These are phyloP conservation scores for Isabelozyma rhagii DNA, from an alignment of 805 yeast genomes.

Conservation along the genomic window DNA sequence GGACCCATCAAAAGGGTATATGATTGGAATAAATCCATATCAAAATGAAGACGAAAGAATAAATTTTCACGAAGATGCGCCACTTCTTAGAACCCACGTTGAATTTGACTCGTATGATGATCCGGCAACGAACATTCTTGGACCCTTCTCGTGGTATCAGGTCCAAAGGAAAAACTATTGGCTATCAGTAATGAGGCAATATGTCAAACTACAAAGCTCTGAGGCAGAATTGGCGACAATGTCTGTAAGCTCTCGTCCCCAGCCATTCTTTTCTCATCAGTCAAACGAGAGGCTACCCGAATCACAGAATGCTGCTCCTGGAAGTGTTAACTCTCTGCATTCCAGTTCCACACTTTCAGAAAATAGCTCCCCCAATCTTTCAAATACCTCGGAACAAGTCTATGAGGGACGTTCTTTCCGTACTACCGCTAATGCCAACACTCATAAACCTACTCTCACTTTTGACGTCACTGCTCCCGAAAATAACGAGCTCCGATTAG, in stretches of 20 bases:
- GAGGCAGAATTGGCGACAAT: neutral
- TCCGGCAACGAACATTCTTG: constrained; percentile 6
- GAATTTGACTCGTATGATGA: neutral
- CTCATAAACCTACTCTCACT: neutral
- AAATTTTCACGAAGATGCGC: constrained; percentile 3
- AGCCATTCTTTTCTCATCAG: neutral
- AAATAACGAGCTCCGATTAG: constrained; percentile 27
- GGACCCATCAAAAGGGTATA: neutral
- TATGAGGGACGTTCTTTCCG: neutral
- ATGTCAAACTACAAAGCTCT: neutral
- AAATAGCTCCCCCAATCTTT: neutral
- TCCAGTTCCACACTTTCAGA: neutral
- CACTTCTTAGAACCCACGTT: constrained; percentile 7
- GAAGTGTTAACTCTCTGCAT: neutral
- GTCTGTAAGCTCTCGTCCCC: neutral
- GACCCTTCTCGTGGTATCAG: constrained; percentile 24
- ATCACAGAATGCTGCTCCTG: neutral
- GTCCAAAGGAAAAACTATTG: constrained; percentile 19
- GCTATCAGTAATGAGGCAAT: constrained; percentile 1
- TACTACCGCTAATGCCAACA: neutral
- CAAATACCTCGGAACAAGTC: neutral
- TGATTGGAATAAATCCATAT: constrained; percentile 9
- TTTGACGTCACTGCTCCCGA: neutral
- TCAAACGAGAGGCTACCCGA: neutral
- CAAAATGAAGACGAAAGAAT: constrained; percentile 4